Evolutionary conservation across 1,284 basidiomycete species (phyloP), one percentile per base, ranked within the genome.

Genomic region (Ustilago curta): DNA sequence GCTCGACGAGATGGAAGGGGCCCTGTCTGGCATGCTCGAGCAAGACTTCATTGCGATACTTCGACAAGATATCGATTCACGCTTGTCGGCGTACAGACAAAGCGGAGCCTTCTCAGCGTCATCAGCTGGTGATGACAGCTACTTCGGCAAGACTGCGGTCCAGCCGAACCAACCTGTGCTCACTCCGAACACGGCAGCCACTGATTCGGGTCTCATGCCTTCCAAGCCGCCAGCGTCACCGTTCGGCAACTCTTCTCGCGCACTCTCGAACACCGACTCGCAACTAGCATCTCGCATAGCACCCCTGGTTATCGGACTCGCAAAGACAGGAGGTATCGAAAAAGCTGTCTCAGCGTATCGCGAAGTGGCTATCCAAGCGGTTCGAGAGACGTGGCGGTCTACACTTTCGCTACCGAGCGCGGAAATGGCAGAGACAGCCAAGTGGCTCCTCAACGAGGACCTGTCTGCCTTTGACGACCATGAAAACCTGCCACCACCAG

Each of bases 261-360:
- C 52, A 2, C 67, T 70, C 14, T 58, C 70, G 1, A 14, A 49
- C 1, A 2, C 16, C 23, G 72, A 77, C 25, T 57, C 60, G 1
- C 57, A 56, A 3, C 79, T 93, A 29, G 87, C 88, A 51, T 90
- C 92, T 68, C 87, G 89, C 47, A 79, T 94, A 49, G 88, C 88
- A 19, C 93, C 93, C 0, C 85, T 95, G 53, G 84, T 97, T 25
- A 87, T 90, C 31, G 93, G 92, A 0, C 87, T 98, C 40, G 85
- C 90, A 18, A 88, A 92, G 64, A 94, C 93, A 2, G 90, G 89
- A 31, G 91, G 91, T 6, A 85, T 93, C 40, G 91, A 91, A 40
- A 90, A 91, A 52, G 89, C 92, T 0, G 87, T 91, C 16, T 78
- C 88, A 2, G 89, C 90, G 14, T 98, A 94, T 92, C 87, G 92